phyloP scores from a whole-genome alignment of 1,139 yeast species.

The Blastobotrys proliferans region DNA sequence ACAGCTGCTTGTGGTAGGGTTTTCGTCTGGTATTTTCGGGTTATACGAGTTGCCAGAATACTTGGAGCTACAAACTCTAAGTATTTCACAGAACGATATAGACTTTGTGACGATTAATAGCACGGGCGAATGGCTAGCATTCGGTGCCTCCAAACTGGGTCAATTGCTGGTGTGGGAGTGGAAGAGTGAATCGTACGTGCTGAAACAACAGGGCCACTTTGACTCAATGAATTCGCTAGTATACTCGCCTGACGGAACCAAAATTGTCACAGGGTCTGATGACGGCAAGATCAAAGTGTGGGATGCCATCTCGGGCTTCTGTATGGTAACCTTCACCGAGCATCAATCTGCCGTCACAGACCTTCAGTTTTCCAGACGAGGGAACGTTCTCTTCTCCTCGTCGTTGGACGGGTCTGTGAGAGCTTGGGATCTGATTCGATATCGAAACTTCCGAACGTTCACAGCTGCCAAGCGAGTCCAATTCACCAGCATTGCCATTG shows the following conservation, averaged over 20 bases:
- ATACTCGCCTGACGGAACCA: conserved; percentile 93
- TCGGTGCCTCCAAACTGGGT: conserved; percentile 89
- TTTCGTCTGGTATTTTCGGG: conserved; percentile 84
- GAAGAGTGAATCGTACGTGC: conserved; percentile 94
- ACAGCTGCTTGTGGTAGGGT: conserved; percentile 82
- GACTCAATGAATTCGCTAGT: conserved; percentile 80
- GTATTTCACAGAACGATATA: conserved; percentile 89
- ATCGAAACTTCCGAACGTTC: conserved; percentile 89
- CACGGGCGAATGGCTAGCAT: conserved; percentile 95
- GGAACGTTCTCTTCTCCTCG: conserved; percentile 85
- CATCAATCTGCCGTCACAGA: conserved; percentile 88
- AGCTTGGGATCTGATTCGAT: conserved; percentile 94
- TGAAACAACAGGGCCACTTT: conserved; percentile 96
- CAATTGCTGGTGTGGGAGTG: conserved; percentile 95
- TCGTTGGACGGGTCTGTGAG: conserved; percentile 95
- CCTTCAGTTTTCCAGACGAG: conserved; percentile 78
- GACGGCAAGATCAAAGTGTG: conserved; percentile 96
- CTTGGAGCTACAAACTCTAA: conserved; percentile 73
- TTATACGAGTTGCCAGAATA: conserved; percentile 83
- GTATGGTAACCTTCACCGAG: conserved; percentile 86
- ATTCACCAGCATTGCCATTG: conserved; percentile 86
- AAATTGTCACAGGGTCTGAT: conserved; percentile 89
- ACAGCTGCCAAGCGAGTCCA: conserved; percentile 88
- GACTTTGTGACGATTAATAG: conserved; percentile 75
- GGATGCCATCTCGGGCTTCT: conserved; percentile 92